Conservation (phyloP, 129 eudicot species). For the Sambucus nigra region DNA sequence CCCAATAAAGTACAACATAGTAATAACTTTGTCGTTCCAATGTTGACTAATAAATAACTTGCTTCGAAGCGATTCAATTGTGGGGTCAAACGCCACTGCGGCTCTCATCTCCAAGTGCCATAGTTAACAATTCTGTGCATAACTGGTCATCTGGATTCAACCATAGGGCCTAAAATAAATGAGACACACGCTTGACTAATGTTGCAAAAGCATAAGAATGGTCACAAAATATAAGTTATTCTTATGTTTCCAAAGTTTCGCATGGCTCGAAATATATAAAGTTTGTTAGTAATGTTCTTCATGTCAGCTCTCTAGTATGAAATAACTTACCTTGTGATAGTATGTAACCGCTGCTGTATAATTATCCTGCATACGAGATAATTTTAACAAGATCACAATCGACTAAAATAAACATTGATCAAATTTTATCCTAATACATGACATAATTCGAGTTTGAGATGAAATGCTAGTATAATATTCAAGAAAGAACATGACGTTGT, state of each 20-base stretch:
- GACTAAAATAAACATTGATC: too few species aligned
- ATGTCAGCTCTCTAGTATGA: neutral
- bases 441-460: neutral
- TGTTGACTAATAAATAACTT: constrained; percentile 17
- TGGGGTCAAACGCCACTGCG: constrained; percentile 33
- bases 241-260: neutral
- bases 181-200: neutral
- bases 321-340: constrained; percentile 69
- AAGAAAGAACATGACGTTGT: neutral
- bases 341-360: constrained; percentile 61
- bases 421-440: neutral
- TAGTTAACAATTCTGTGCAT: constrained; percentile 84
- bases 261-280: neutral
- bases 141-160: constrained; percentile 79
- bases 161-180: constrained; percentile 65
- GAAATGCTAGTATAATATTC: neutral
- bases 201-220: neutral
- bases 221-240: neutral
- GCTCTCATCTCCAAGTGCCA: constrained; percentile 79
- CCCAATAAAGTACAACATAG: constrained; percentile 4
- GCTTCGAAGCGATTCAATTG: constrained; percentile 14
- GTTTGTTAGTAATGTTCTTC: neutral
- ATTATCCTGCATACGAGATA: constrained; percentile 51
- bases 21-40: neutral
- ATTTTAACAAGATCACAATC: too few species aligned